Evolutionary conservation across 805 yeast genomes (phyloP), one percentile per base, ranked within the genome.

Genomic region (Yamadazyma takamatsuzukensis): DNA sequence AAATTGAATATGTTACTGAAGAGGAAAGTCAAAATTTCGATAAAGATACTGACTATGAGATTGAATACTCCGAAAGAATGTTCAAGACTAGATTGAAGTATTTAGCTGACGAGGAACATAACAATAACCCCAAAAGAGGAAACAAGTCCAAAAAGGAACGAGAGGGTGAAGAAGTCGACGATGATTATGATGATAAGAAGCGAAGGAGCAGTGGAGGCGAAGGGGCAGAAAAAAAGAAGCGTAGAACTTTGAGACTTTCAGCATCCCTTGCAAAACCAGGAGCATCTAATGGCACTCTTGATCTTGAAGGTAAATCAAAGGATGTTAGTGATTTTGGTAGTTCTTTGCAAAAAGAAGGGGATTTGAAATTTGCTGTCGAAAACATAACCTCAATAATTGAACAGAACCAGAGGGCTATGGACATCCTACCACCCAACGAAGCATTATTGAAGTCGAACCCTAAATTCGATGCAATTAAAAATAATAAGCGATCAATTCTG

Each of bases 21-120:
- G 58, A 42, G 3, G 51, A 54, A 21, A 11, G 43, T 12, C 48
- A 44, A 10, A 39, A 37, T 17, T 69, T 54, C 44, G 78, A 74
- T 47, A 51, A 54, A 16, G 80, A 74, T 41, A 66, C 78, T 1
- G 67, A 60, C 11, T 60, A 53, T 34, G 80, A 75, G 48, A 54
- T 64, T 22, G 69, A 60, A 25, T 73, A 66, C 48, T 72, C 76
- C 1, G 63, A 60, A 13, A 60, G 54, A 25, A 74, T 75, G 80
- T 67, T 61, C 44, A 49, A 53, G 32, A 49, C 68, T 14, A 60
- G 80, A 37, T 40, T 57, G 29, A 47, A 49, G 34, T 65, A 61
- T 44, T 54, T 68, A 36, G 58, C 56, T 7, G 71, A 62, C 38
- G 72, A 66, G 32, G 64, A 55, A 32, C 59, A 52, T 42, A 52